Conservation (phyloP, 1,284 basidiomycete genomes). For the Cryptococcus neoformans region DNA sequence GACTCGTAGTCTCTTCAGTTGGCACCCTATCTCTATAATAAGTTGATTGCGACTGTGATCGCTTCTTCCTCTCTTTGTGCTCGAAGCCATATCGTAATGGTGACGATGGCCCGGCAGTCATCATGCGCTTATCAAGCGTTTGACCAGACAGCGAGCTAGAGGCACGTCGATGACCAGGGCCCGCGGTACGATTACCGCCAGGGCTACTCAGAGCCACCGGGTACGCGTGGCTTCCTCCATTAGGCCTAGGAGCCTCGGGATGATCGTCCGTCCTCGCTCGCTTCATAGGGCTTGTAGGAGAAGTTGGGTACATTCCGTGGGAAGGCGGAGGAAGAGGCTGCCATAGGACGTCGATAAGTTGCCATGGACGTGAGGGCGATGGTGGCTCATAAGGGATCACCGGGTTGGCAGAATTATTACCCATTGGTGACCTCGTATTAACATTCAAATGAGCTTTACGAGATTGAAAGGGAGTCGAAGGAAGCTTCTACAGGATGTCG, state of each 20-base stretch:
- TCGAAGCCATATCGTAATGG: conserved; percentile 13
- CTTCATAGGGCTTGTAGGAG: conserved; percentile 29
- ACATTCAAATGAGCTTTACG: conserved; percentile 11
- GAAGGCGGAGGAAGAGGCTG: conserved; percentile 45
- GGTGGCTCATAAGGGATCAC: conserved; percentile 36
- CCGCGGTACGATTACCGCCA: background rate
- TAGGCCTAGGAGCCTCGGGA: conserved; percentile 6
- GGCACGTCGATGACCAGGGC: conserved; percentile 10
- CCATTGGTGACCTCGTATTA: conserved; percentile 16
- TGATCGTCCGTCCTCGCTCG: conserved; percentile 23
- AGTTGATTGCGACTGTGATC: conserved; percentile 38
- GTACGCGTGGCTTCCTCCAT: conserved; percentile 1
- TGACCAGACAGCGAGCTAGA: conserved; percentile 12
- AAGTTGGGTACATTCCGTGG: conserved; percentile 16
- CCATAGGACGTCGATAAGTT: conserved; percentile 44
- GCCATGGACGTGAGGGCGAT: conserved; percentile 44
- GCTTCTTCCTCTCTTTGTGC: conserved; percentile 28
- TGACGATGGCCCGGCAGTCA: conserved; percentile 13
- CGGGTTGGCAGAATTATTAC: conserved; percentile 9
- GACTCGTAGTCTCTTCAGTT: conserved; percentile 23
- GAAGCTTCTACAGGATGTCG: conserved; percentile 8
- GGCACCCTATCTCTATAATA: conserved; percentile 14
- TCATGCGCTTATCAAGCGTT: conserved; percentile 6
- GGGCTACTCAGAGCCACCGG: conserved; percentile 5
- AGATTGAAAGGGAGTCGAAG: conserved; percentile 16